Conservation (phyloP, 2,329 filamentous ascomycete species). For the Colletotrichum tropicicola region DNA sequence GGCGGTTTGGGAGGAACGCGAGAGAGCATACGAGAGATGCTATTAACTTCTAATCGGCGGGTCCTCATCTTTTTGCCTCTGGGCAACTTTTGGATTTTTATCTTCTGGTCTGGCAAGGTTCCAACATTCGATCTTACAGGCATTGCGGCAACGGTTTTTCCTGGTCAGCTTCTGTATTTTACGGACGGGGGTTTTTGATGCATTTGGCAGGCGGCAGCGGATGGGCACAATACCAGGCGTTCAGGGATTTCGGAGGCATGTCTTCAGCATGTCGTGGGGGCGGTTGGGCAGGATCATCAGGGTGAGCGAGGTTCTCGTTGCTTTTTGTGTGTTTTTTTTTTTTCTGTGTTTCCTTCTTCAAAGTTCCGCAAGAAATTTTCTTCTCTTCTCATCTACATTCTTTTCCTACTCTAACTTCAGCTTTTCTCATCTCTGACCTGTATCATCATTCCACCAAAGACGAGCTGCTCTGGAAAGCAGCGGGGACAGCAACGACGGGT, state of each 20-base stretch:
- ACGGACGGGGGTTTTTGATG: constrained; percentile 11
- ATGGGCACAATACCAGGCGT: constrained; percentile 26
- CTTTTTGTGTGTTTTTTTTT: constrained; percentile 8
- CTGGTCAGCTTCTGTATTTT: constrained; percentile 18
- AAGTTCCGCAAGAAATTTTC: background rate
- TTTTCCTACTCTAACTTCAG: constrained; percentile 20
- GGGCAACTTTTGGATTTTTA: background rate
- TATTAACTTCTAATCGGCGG: constrained; percentile 26
- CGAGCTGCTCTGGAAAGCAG: constrained; percentile 10
- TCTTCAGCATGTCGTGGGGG: background rate
- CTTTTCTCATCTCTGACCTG: constrained; percentile 24
- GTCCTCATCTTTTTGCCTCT: constrained; percentile 6
- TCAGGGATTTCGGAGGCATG: constrained; percentile 19
- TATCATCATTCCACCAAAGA: constrained; percentile 19
- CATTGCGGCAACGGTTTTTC: constrained; percentile 14
- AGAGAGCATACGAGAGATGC: constrained; percentile 21
- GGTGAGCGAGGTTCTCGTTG: constrained; percentile 13
- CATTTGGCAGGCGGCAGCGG: constrained; percentile 9
- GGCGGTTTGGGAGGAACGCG: constrained; percentile 17
- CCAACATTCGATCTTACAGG: constrained; percentile 12
- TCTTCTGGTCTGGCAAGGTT: background rate
- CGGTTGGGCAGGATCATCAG: background rate
- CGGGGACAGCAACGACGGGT: constrained; percentile 9
- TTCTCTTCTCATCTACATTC: constrained; percentile 20
- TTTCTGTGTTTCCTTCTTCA: constrained; percentile 1